Conservation (phyloP, 768 basidiomycete genomes). For the Lyophyllum shimeji region DNA sequence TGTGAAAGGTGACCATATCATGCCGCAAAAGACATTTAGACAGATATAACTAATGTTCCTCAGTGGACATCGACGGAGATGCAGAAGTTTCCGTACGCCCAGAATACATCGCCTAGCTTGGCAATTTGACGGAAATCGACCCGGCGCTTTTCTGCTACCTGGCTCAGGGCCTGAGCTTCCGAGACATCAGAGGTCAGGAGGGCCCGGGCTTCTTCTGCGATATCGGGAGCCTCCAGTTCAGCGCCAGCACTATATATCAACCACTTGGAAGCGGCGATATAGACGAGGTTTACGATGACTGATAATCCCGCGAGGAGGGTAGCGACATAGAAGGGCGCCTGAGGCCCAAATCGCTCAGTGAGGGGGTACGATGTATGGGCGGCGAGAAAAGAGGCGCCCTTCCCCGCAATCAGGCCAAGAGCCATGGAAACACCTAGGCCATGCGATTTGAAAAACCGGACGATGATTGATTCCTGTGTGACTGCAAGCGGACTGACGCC, state of each 20-base stretch:
- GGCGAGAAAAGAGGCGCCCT: slow-evolving; percentile 73
- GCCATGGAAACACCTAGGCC: slow-evolving; percentile 78
- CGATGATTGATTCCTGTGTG: slow-evolving; percentile 82
- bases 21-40: slow-evolving; percentile 73
- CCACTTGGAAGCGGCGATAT: slow-evolving; percentile 64
- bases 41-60: slow-evolving; percentile 56
- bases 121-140: slow-evolving; percentile 62
- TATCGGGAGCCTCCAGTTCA: slow-evolving; percentile 64
- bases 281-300: slow-evolving; percentile 66
- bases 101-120: slow-evolving; percentile 73
- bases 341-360: slow-evolving; percentile 62
- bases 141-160: slow-evolving; percentile 62
- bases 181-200: slow-evolving; percentile 44
- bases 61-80: slow-evolving; percentile 4
- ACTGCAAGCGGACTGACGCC: slow-evolving; percentile 81
- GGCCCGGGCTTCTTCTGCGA: slow-evolving; percentile 51
- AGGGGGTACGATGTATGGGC: slow-evolving; percentile 77
- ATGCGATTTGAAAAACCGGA: slow-evolving; percentile 76
- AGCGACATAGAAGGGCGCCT: slow-evolving; percentile 74
- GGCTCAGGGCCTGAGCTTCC: slow-evolving; percentile 61
- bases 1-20: slow-evolving; percentile 76
- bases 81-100: slow-evolving; percentile 52
- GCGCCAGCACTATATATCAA: slow-evolving; percentile 59
- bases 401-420: slow-evolving; percentile 81
- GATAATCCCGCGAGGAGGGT: slow-evolving; percentile 64